Evolutionary conservation across 1,284 basidiomycete genomes (phyloP), one percentile per base, ranked within the genome.

Genomic region (Tylopilus orsonianus): DNA sequence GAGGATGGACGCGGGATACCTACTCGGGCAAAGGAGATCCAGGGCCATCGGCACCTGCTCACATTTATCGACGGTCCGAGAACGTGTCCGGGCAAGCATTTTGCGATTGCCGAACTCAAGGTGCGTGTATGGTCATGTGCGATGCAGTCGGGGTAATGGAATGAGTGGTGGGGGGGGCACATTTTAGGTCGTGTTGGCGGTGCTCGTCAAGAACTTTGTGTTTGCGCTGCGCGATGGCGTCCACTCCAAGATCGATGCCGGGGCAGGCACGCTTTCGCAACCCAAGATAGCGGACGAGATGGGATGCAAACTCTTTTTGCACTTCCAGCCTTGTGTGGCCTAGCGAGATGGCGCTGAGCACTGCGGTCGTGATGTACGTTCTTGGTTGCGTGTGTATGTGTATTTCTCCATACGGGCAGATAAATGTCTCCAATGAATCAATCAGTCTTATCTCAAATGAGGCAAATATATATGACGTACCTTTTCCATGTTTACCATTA

Each of bases 31-130:
- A n/a, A n/a, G n/a, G n/a, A n/a, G n/a, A 27, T 27, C 26, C 26
- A 6, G 26, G 26, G 26, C 5, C 66, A 71, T 44, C 61, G 66
- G 13, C 72, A 73, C 48, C 44, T 75, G 34, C 57, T 75, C 26
- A 71, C 72, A 4, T 75, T 75, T 45, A 52, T n/a, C n/a, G n/a
- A n/a, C n/a, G n/a, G n/a, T n/a, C n/a, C n/a, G n/a, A n/a, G n/a
- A n/a, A n/a, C n/a, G 9, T 77, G 75, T 49, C 59, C 75, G 22
- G 75, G 75, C 9, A 68, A 68, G 43, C 56, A 56, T 9, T 74
- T 75, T 44, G 74, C 73, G 2, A 44, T 74, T 12, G 62, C 67
- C 1, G 74, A 75, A 56, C 71, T 80, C 59, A 80, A 80, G 71
- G 78, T 75, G 29, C 13, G 56, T 53, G 19, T 29, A 13, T 13